These are phyloP conservation scores for Colletotrichum viniferum DNA, from an alignment of 2,329 filamentous ascomycete species.

Conservation along the genomic window DNA sequence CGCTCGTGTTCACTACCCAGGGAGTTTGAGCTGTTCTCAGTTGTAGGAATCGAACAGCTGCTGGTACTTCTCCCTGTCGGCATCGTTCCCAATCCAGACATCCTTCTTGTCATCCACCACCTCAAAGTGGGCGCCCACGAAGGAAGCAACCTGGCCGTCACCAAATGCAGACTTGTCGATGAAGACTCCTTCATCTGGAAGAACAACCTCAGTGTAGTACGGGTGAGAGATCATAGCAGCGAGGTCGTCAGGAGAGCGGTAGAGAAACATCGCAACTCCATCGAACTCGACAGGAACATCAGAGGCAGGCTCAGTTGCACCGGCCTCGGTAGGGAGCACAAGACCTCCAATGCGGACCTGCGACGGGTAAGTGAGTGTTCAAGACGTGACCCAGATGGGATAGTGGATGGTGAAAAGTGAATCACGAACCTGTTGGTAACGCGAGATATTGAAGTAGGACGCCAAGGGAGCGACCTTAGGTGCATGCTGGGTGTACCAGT, in stretches of 20 bases:
- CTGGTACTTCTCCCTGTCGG: slow-evolving; percentile 23
- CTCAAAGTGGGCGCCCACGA: slow-evolving; percentile 28
- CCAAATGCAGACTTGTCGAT: slow-evolving; percentile 32
- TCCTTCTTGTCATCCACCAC: slow-evolving; percentile 25
- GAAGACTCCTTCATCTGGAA: slow-evolving; percentile 32
- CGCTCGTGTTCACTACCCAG: background rate
- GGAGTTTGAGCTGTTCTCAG: background rate
- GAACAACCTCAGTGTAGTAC: slow-evolving; percentile 31
- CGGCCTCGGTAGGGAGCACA: slow-evolving; percentile 27
- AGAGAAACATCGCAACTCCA: slow-evolving; percentile 34
- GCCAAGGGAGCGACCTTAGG: slow-evolving; percentile 32
- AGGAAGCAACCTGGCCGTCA: slow-evolving; percentile 30
- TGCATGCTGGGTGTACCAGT: slow-evolving; percentile 33
- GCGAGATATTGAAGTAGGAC: slow-evolving; percentile 28
- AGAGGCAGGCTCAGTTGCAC: slow-evolving; percentile 21
- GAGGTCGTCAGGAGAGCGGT: slow-evolving; percentile 25
- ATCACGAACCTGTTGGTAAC: slow-evolving; percentile 31
- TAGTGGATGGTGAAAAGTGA: background rate
- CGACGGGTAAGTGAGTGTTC: background rate
- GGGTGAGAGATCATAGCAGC: slow-evolving; percentile 30
- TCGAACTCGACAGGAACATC: slow-evolving; percentile 29
- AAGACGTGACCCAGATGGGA: background rate
- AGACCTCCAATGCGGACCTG: slow-evolving; percentile 30
- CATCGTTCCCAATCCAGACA: slow-evolving; percentile 27
- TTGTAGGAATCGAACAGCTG: slow-evolving; percentile 25